Conservation (phyloP, 2,329 filamentous ascomycete species). For the Nigrospora oryzae region DNA sequence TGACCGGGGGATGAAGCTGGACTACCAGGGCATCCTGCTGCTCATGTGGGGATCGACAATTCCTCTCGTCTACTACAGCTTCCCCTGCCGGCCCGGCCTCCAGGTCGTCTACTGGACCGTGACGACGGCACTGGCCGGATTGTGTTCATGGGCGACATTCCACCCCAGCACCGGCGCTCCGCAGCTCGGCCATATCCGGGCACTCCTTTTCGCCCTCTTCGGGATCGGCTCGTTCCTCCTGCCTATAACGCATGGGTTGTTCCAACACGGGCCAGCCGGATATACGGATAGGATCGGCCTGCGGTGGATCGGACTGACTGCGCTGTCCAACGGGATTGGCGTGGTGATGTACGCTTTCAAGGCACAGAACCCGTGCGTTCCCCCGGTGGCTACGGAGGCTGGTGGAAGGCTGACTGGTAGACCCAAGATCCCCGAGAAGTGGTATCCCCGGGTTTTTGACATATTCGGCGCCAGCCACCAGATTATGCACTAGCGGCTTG, state of each 20-base stretch:
- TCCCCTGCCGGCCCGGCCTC: constrained; percentile 27
- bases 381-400: neutral
- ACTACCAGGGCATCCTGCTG: constrained; percentile 53
- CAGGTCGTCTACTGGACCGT: constrained; percentile 26
- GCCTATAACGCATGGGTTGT: constrained; percentile 28
- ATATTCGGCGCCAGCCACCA: constrained; percentile 38
- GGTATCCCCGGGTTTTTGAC: constrained; percentile 33
- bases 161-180: constrained; percentile 27
- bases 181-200: constrained; percentile 26
- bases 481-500: constrained; percentile 36
- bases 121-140: constrained; percentile 23
- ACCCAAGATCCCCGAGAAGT: constrained; percentile 32
- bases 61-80: constrained; percentile 48
- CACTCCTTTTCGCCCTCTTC: constrained; percentile 30
- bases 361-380: constrained; percentile 9
- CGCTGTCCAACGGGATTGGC: constrained; percentile 26
- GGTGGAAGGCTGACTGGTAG: neutral
- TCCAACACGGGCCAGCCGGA: constrained; percentile 19
- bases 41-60: constrained; percentile 55
- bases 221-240: constrained; percentile 28
- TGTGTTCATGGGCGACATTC: constrained; percentile 28
- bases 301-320: constrained; percentile 27
- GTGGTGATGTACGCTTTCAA: constrained; percentile 26
- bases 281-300: constrained; percentile 30
- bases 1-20: constrained; percentile 46